Evolutionary conservation across 495 filamentous ascomycete genomes (phyloP).

Genomic region (Copromyces sp.): DNA sequence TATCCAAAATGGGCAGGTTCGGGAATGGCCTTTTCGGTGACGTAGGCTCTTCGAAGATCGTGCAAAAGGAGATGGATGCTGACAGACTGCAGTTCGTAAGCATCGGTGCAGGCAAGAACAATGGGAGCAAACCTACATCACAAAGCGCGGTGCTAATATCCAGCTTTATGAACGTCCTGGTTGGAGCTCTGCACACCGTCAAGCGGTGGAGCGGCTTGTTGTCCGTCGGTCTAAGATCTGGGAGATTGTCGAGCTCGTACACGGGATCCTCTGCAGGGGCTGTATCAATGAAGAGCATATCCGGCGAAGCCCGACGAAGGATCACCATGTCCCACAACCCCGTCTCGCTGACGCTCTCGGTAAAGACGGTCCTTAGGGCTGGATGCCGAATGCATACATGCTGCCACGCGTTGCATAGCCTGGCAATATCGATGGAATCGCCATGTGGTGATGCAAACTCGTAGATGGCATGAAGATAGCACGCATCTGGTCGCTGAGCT

Average conservation of each 20-base stretch:
- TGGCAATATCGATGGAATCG: conserved; percentile 27
- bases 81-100: conserved; percentile 16
- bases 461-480: conserved; percentile 52
- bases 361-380: conserved; percentile 35
- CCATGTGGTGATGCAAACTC: conserved; percentile 39
- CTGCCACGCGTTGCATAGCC: conserved; percentile 37
- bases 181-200: conserved; percentile 32
- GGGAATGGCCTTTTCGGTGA: conserved; percentile 20
- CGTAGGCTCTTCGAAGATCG: conserved; percentile 33
- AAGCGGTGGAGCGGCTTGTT: conserved; percentile 35
- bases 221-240: conserved; percentile 23
- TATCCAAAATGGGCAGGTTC: conserved; percentile 25
- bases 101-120: background rate
- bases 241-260: conserved; percentile 30
- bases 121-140: conserved; percentile 15
- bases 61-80: conserved; percentile 34
- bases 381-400: conserved; percentile 29
- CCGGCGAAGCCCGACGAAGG: conserved; percentile 30
- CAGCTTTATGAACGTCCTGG: conserved; percentile 35
- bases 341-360: conserved; percentile 29
- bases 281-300: conserved; percentile 39
- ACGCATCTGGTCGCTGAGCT: conserved; percentile 44
- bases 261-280: conserved; percentile 31
- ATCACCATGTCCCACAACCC: conserved; percentile 34
- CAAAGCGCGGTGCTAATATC: conserved; percentile 37